phyloP scores from a whole-genome alignment of 2,329 filamentous ascomycete genomes.

The Pseudogymnoascus sp. region DNA sequence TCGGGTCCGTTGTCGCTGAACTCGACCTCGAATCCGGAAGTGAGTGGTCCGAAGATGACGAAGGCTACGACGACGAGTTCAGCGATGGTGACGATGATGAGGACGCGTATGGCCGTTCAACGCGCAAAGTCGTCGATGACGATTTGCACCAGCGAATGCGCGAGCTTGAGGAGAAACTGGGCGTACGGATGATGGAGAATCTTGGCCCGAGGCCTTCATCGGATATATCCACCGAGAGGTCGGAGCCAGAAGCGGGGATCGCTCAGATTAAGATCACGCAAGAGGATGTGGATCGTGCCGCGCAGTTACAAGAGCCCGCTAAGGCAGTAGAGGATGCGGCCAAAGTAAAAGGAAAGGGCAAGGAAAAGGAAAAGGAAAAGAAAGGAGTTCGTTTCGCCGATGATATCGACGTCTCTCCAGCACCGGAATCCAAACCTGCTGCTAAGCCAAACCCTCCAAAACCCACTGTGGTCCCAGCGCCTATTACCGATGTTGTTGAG shows the following conservation, averaged over 20 bases:
- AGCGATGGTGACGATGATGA: constrained; percentile 51
- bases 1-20: constrained; percentile 88
- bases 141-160: constrained; percentile 73
- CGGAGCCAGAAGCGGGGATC: constrained; percentile 43
- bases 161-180: constrained; percentile 70
- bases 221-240: constrained; percentile 24
- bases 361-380: constrained; percentile 24
- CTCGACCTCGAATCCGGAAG: constrained; percentile 69
- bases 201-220: constrained; percentile 41
- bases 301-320: constrained; percentile 22
- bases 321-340: constrained; percentile 26
- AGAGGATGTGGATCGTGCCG: neutral
- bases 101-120: constrained; percentile 70
- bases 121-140: constrained; percentile 59
- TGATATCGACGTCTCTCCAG: constrained; percentile 61
- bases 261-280: constrained; percentile 47
- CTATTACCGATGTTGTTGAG: constrained; percentile 43
- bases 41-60: constrained; percentile 47
- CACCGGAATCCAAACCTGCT: constrained; percentile 27
- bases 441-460: constrained; percentile 16
- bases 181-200: constrained; percentile 48
- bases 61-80: constrained; percentile 46
- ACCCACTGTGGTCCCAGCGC: constrained; percentile 22
- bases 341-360: constrained; percentile 17
- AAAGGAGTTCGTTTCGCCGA: constrained; percentile 80